Conservation (phyloP, 768 basidiomycete species). For the Lentinus tigrinus region DNA sequence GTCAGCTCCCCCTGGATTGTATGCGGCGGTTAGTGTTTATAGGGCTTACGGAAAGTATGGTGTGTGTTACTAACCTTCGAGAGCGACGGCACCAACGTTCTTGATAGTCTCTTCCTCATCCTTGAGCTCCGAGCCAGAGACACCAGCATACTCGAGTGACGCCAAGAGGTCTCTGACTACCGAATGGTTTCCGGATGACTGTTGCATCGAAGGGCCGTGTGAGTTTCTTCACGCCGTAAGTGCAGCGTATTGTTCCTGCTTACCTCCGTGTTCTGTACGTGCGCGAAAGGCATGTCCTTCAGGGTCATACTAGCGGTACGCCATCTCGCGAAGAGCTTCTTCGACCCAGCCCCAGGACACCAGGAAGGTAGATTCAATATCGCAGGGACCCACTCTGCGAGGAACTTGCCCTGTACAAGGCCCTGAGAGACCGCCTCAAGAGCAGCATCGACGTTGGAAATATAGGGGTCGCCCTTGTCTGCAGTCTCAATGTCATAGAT, state of each 20-base stretch:
- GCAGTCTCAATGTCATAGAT: conserved; percentile 6
- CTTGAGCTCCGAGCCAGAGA: no score
- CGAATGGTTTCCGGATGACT: no score
- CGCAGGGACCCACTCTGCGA: conserved; percentile 26
- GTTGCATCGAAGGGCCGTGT: no score
- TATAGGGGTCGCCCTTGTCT: neutral
- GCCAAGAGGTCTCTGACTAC: neutral
- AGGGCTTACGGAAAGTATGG: neutral
- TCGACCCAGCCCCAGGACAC: conserved; percentile 1
- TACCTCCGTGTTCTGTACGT: neutral
- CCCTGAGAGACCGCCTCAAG: neutral
- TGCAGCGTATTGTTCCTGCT: no score
- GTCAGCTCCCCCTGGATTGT: neutral
- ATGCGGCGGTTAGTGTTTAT: neutral
- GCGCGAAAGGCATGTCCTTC: neutral
- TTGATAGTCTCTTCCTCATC: conserved; percentile 21
- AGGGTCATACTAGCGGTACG: neutral
- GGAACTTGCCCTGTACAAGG: conserved; percentile 22
- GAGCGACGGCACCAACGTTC: conserved; percentile 14
- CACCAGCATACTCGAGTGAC: neutral
- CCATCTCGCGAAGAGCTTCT: conserved; percentile 3
- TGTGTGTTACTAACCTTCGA: conserved; percentile 9
- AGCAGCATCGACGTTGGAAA: conserved; percentile 7
- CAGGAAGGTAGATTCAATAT: conserved; percentile 12
- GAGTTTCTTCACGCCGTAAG: no score